Evolutionary conservation across 2,329 filamentous ascomycete species (phyloP), one percentile per base, ranked within the genome.

Genomic region (Botrytis sinoallii): DNA sequence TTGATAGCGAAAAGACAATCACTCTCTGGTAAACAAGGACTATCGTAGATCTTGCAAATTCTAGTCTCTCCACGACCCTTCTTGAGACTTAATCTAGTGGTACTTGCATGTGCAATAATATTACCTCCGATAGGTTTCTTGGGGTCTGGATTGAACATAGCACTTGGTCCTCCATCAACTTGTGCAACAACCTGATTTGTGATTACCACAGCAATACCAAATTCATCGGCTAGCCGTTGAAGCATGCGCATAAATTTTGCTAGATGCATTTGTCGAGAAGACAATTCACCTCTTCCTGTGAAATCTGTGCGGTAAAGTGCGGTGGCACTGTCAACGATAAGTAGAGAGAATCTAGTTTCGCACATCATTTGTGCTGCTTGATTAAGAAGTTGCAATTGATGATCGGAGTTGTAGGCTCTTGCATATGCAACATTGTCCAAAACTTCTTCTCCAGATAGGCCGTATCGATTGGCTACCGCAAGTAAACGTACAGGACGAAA

Each of bases 81-180:
- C 86, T 97, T 98, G 81, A 99, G 83, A 80, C 94, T 98, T 79
- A 99, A 88, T 80, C 96, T 88, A 3, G 96, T 99, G 1, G 96
- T 99, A 81, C 94, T 97, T 70, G 96, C 95, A 82, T 99, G 96
- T 4, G 97, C 96, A 81, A 99, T 98, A 78, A 99, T 99, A 83
- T 99, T 98, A 77, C 96, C 96, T 78, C 96, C 96, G 81, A 99
- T 98, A 0, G 96, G 96, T 83, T 99, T 99, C 88, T 99, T 99
- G 12, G 96, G 96, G 80, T 99, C 97, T 0, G 97, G 96, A 79
- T 99, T 99, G 86, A 97, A 99, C 96, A 99, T 99, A 75, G 95
- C 91, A 80, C 92, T 95, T 44, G 95, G 95, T 4, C 96, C 96
- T 76, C 96, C 96, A 81, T 99, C 96, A 14, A 99, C 96, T 83